Conservation (phyloP, 805 yeast genomes). For the Nematodospora valgi region DNA sequence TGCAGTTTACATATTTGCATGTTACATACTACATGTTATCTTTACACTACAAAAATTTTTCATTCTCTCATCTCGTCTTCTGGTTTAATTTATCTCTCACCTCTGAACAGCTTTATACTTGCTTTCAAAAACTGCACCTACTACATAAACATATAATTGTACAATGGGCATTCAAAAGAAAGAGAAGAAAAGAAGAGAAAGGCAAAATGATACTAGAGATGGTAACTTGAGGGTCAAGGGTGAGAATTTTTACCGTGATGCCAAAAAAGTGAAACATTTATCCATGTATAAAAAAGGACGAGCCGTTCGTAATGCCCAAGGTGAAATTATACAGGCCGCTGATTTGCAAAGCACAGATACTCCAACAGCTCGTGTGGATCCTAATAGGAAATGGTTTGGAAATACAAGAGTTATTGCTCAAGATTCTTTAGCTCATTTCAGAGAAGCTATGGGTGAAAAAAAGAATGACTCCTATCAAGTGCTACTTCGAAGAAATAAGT, state of each 20-base stretch:
- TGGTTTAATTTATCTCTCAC: background rate
- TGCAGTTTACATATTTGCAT: too few species aligned
- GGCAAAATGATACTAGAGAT: constrained; percentile 78
- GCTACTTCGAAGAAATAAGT: constrained; percentile 78
- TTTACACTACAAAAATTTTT: background rate
- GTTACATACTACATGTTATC: too few species aligned
- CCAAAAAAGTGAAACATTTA: constrained; percentile 83
- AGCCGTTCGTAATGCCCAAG: constrained; percentile 80
- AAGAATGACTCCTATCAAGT: constrained; percentile 82
- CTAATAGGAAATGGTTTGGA: constrained; percentile 97
- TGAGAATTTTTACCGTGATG: constrained; percentile 94
- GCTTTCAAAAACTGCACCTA: background rate
- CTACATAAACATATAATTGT: too few species aligned
- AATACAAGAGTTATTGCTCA: constrained; percentile 97
- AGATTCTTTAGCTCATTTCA: constrained; percentile 89
- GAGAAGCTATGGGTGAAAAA: constrained; percentile 89
- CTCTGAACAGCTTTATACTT: background rate
- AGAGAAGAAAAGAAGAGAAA: constrained; percentile 80
- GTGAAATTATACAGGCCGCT: constrained; percentile 86
- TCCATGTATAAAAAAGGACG: constrained; percentile 92
- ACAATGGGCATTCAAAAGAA: constrained; percentile 91
- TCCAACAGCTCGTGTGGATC: constrained; percentile 92
- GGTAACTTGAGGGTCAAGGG: constrained; percentile 94
- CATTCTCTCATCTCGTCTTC: background rate
- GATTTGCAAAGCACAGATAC: constrained; percentile 80